These are phyloP conservation scores for Ustilago hordei DNA, from an alignment of 1,284 basidiomycete species.

Conservation along the genomic window DNA sequence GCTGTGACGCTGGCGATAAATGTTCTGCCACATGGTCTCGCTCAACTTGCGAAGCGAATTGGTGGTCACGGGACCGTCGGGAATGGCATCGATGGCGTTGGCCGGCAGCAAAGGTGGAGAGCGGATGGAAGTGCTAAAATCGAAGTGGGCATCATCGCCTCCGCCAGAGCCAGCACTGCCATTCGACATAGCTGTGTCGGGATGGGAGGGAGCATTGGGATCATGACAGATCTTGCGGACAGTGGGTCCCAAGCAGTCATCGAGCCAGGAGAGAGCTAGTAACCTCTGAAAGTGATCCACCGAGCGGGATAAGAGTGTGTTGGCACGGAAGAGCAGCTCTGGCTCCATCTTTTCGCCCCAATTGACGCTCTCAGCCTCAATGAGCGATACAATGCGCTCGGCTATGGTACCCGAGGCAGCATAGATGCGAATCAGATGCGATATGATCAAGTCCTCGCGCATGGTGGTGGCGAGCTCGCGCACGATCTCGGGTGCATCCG, in stretches of 20 bases:
- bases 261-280: constrained; percentile 54
- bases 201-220: constrained; percentile 26
- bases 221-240: constrained; percentile 57
- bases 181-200: constrained; percentile 11
- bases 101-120: constrained; percentile 25
- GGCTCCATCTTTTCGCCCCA: constrained; percentile 50
- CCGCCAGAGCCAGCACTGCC: constrained; percentile 22
- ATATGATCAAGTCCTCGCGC: constrained; percentile 53
- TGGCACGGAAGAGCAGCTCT: constrained; percentile 62
- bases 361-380: constrained; percentile 46
- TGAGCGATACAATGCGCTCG: constrained; percentile 44
- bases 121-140: constrained; percentile 31
- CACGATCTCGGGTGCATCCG: constrained; percentile 36
- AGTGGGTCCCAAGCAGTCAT: constrained; percentile 52
- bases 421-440: constrained; percentile 54
- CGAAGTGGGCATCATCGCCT: constrained; percentile 22
- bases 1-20: constrained; percentile 57
- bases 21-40: constrained; percentile 57
- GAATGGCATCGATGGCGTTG: constrained; percentile 32
- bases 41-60: constrained; percentile 45
- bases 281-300: constrained; percentile 59
- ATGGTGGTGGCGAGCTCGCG: constrained; percentile 42
- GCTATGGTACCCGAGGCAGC: constrained; percentile 58
- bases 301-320: constrained; percentile 59
- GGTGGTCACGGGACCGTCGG: constrained; percentile 39